Conservation (phyloP, 768 basidiomycete species). For the Lentinula lateritia region DNA sequence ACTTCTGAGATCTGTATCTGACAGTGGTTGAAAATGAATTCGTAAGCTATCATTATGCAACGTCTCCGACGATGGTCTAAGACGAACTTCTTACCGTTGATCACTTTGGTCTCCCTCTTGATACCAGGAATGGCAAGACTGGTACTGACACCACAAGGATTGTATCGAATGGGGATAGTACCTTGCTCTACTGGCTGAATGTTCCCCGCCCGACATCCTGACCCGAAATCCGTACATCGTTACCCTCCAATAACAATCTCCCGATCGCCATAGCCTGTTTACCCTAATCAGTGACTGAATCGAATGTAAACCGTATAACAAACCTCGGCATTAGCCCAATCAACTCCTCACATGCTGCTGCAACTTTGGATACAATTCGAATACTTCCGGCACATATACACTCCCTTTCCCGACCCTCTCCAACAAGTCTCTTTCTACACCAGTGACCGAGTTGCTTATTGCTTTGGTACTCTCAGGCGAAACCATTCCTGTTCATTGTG, state of each 20-base stretch:
- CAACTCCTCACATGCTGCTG: constrained; percentile 77
- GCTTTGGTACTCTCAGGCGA: constrained; percentile 59
- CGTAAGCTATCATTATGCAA: too few relatives aligned
- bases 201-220: constrained; percentile 92
- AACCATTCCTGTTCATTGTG: constrained; percentile 64
- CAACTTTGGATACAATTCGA: constrained; percentile 77
- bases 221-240: constrained; percentile 83
- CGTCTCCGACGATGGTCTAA: too few relatives aligned
- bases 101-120: too few relatives aligned
- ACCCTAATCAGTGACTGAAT: neutral
- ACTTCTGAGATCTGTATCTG: too few relatives aligned
- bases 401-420: constrained; percentile 61
- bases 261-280: constrained; percentile 81
- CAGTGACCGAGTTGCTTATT: constrained; percentile 56
- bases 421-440: constrained; percentile 49
- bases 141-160: too few relatives aligned
- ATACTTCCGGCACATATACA: constrained; percentile 49
- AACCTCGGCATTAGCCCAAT: constrained; percentile 90
- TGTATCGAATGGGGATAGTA: too few relatives aligned
- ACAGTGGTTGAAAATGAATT: too few relatives aligned
- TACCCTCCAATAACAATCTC: constrained; percentile 75
- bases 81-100: too few relatives aligned
- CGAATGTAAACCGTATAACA: constrained; percentile 3
- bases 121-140: too few relatives aligned
- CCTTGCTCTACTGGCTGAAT: constrained; percentile 83